These are phyloP conservation scores for Ceratocystiopsis brevicomis DNA, from an alignment of 2,329 filamentous ascomycete species.

Conservation along the genomic window DNA sequence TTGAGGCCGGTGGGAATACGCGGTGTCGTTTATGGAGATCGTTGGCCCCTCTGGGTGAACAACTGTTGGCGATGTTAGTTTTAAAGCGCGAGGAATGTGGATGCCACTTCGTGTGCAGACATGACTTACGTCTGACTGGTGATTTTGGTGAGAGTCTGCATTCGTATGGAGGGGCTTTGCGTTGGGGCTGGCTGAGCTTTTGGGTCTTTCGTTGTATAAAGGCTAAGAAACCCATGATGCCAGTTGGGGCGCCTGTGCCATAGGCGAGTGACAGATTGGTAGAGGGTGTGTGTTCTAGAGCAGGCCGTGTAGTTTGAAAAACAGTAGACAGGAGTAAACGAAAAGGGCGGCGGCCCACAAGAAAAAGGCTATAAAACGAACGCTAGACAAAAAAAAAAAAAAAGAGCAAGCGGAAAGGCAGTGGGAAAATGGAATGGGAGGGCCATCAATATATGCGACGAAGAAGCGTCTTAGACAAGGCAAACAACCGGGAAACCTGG, in stretches of 20 bases:
- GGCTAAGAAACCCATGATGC: slow-evolving; percentile 16
- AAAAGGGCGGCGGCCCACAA: neutral
- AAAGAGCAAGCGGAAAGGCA: neutral
- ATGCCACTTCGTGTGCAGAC: too few relatives aligned
- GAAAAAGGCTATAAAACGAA: neutral
- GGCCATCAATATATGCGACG: too few relatives aligned
- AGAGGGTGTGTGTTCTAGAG: neutral
- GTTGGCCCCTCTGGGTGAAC: neutral
- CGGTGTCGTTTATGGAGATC: neutral
- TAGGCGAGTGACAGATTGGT: slow-evolving; percentile 2
- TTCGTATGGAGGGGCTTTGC: slow-evolving; percentile 11
- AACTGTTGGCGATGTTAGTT: neutral
- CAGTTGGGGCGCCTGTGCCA: slow-evolving; percentile 6
- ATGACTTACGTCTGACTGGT: slow-evolving; percentile 11
- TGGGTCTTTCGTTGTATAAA: slow-evolving; percentile 13
- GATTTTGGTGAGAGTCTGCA: slow-evolving; percentile 6
- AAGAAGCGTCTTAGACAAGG: too few relatives aligned
- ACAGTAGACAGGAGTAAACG: neutral
- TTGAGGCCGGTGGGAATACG: neutral
- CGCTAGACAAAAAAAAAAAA: neutral
- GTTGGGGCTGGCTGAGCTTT: slow-evolving; percentile 5
- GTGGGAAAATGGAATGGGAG: too few relatives aligned
- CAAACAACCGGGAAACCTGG: too few relatives aligned
- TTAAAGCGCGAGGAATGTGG: too few relatives aligned
- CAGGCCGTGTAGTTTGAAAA: neutral